Base-by-base conservation (phyloP, 108 stramenopile genomes). In the Nitzschia putrida region DNA sequence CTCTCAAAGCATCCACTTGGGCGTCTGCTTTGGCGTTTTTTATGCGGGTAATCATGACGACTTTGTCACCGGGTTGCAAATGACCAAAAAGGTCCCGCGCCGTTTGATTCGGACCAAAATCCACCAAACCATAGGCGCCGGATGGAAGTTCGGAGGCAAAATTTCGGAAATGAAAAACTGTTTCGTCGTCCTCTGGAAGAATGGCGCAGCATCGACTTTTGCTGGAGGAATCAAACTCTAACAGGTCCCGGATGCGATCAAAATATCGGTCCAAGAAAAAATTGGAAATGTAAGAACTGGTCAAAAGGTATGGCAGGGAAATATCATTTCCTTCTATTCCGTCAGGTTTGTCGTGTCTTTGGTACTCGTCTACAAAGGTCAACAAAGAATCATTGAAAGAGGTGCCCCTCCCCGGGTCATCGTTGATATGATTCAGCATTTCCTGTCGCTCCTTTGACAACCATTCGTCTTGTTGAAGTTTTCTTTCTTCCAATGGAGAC, bases 161-260 rank as follows among this genome's bases (percentile, higher is more conserved):
- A 50, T 83, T 83, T 14, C 84, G 79, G 50, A 60, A 69, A 42
- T 85, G 84, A 45, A 78, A 70, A 8, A 82, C 81, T 38, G 51
- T 47, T 71, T 82, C 81, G 42, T 82, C 71, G 12, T 74, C 49
- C 23, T 71, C 76, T 12, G 79, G 74, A 16, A 39, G 20, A 41
- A 38, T 56, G 12, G 45, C 26, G 6, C 53, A 18, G 25, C 80
- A 81, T 56, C 66, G 58, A 34, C 29, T 34, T 4, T 34, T 34
- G 10, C 50, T 34, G 0, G 71, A 51, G 1, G 59, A 18, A 61
- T 81, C 57, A 22, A 81, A 67, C 2, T 16, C 41, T 14, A 77
- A 73, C 22, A 77, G 73, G 9, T 64, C 34, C 39, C 53, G 60
- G 23, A 70, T 22, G 21, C 66, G 22, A 14, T 56, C 21, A 24